Conservation (phyloP, 371 early-diverging fungal species). For the Blastocladiella emersonii region DNA sequence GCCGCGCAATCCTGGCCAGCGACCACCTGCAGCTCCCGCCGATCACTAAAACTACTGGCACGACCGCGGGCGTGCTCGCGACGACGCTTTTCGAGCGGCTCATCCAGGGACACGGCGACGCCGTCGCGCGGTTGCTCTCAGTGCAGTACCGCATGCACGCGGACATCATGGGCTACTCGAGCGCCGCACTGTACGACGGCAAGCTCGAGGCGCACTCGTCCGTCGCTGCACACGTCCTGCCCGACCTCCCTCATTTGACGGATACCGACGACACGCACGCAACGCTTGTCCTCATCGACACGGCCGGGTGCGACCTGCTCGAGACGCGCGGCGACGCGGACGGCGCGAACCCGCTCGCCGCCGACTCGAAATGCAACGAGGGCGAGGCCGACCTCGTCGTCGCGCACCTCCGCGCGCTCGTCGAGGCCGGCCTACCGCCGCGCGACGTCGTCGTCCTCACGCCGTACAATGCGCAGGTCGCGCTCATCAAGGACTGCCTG, state of each 20-base stretch:
- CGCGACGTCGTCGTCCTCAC: slow-evolving; percentile 70
- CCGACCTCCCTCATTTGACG: slow-evolving; percentile 41
- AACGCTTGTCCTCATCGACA: slow-evolving; percentile 61
- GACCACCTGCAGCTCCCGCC: slow-evolving; percentile 90
- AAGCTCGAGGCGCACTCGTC: slow-evolving; percentile 47
- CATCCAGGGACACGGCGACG: slow-evolving; percentile 50
- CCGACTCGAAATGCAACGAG: slow-evolving; percentile 33
- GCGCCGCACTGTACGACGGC: slow-evolving; percentile 42
- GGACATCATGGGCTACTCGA: slow-evolving; percentile 65
- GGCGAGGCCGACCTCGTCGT: slow-evolving; percentile 57
- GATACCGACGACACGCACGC: slow-evolving; percentile 32
- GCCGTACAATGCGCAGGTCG: slow-evolving; percentile 73
- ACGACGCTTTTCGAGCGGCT: slow-evolving; percentile 60
- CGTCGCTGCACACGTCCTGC: slow-evolving; percentile 50
- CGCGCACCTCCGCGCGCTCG: slow-evolving; percentile 40
- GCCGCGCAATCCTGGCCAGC: slow-evolving; percentile 77
- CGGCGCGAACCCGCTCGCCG: neutral
- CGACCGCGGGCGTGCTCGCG: neutral
- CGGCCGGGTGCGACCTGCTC: slow-evolving; percentile 44
- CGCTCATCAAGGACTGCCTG: slow-evolving; percentile 21
- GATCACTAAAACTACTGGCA: slow-evolving; percentile 35
- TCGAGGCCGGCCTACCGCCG: slow-evolving; percentile 43
- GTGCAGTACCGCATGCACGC: slow-evolving; percentile 85
- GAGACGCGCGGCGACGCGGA: slow-evolving; percentile 30
- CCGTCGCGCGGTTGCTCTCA: slow-evolving; percentile 48